Percentiles rank a stretch among this genome's conserved stretches.
Evolutionary conservation across 345 rosid species (phyloP).

Genomic region (Arabis alpina): DNA sequence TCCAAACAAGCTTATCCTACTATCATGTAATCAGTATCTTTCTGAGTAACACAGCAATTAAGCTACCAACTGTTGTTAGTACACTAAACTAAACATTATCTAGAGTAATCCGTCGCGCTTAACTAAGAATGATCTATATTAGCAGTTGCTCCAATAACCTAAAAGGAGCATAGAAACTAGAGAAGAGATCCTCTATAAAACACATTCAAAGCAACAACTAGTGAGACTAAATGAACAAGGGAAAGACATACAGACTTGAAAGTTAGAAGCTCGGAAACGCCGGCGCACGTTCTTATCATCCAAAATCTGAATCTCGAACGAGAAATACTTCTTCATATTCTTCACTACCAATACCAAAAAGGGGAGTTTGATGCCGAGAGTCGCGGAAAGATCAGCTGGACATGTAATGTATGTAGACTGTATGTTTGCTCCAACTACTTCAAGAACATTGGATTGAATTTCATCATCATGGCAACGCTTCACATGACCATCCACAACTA

Average conservation of each 20-base stretch:
- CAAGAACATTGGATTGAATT: conserved; percentile 87
- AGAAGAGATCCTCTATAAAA: not conserved
- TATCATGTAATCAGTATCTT: not conserved
- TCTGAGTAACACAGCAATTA: not conserved
- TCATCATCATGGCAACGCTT: conserved; percentile 90
- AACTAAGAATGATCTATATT: conserved; percentile 15
- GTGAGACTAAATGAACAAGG: conserved; percentile 23
- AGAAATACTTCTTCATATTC: conserved; percentile 88
- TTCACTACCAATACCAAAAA: conserved; percentile 92
- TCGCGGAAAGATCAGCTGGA: conserved; percentile 85
- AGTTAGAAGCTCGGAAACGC: conserved; percentile 97
- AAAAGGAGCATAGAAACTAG: conserved; percentile 4
- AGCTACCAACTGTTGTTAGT: not conserved
- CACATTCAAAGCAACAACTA: conserved; percentile 2
- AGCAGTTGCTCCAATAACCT: not conserved
- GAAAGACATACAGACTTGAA: conserved; percentile 89
- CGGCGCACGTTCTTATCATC: conserved; percentile 98
- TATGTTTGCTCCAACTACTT: conserved; percentile 80
- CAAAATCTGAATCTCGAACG: conserved; percentile 94
- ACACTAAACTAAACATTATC: not conserved
- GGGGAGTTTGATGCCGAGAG: conserved; percentile 95
- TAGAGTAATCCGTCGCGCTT: not conserved
- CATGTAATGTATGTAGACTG: conserved; percentile 95
- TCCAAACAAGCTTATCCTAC: not conserved
- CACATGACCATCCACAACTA: conserved; percentile 84